phyloP scores from a whole-genome alignment of 176 grass and related monocot genomes.

The Cocos nucifera region DNA sequence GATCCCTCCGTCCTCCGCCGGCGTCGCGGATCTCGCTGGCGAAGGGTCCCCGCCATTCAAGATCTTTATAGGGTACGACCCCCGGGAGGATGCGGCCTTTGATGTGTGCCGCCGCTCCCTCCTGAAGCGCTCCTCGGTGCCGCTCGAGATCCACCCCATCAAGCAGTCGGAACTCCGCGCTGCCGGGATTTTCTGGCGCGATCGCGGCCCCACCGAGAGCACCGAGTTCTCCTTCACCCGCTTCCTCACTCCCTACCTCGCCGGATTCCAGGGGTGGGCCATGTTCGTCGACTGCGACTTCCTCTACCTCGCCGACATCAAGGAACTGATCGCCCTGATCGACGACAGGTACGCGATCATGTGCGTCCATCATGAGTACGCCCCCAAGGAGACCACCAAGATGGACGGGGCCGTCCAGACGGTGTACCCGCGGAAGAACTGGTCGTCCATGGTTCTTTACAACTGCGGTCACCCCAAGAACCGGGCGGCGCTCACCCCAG shows the following conservation, averaged over 20 bases:
- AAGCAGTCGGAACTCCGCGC: conserved; percentile 55
- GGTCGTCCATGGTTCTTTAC: conserved; percentile 92
- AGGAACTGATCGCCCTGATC: conserved; percentile 27
- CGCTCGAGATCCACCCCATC: conserved; percentile 53
- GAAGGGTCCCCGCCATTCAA: conserved; percentile 29
- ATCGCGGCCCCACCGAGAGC: conserved; percentile 56
- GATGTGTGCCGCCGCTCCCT: conserved; percentile 83
- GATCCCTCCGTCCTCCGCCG: neutral
- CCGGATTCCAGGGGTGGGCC: conserved; percentile 62
- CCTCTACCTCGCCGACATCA: conserved; percentile 75
- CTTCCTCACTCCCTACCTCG: conserved; percentile 71
- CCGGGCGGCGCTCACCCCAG: conserved; percentile 47
- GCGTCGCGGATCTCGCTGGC: neutral
- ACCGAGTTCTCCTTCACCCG: conserved; percentile 98
- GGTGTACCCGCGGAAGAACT: conserved; percentile 86
- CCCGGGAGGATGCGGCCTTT: conserved; percentile 60
- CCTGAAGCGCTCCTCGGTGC: conserved; percentile 46
- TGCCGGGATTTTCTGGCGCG: conserved; percentile 49
- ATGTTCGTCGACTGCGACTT: conserved; percentile 93
- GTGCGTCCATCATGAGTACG: conserved; percentile 82
- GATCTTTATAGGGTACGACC: conserved; percentile 89
- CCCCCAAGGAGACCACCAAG: conserved; percentile 65
- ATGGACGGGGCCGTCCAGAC: conserved; percentile 91
- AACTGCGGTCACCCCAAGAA: conserved; percentile 92
- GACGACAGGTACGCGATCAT: conserved; percentile 28